Evolutionary conservation across 306 rosid species (phyloP).

Genomic region (Vicia villosa): DNA sequence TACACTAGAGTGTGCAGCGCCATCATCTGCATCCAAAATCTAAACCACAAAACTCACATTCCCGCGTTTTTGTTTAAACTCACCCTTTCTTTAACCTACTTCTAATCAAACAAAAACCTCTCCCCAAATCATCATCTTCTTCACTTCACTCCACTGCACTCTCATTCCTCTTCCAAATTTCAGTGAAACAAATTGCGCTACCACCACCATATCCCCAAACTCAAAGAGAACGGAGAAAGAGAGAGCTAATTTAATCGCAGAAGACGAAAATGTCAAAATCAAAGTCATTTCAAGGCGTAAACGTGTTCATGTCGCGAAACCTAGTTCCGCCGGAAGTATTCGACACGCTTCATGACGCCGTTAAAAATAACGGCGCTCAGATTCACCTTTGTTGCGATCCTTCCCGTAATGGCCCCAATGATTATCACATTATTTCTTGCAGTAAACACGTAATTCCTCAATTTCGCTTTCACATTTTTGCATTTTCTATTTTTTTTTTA

Average conservation of each 20-base stretch:
- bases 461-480: background rate
- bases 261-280: constrained; percentile 55
- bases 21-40: background rate
- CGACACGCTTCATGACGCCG: constrained; percentile 83
- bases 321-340: constrained; percentile 87
- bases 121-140: background rate
- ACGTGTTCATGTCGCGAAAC: constrained; percentile 87
- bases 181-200: background rate
- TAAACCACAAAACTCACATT: background rate
- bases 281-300: constrained; percentile 71
- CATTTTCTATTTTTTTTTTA: background rate
- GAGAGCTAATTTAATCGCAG: background rate
- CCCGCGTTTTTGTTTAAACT: constrained; percentile 13
- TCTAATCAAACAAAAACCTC: background rate
- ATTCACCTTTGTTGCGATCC: constrained; percentile 88
- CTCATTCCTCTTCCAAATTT: background rate
- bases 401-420: constrained; percentile 70
- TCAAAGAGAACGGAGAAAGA: no score
- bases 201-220: no score
- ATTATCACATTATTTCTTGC: constrained; percentile 76
- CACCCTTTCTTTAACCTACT: background rate
- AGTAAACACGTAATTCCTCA: constrained; percentile 61
- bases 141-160: background rate
- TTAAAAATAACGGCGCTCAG: constrained; percentile 76
- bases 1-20: no score